Conservation (phyloP, 225 moss, liverwort and hornwort genomes). For the Thuidium tamariscinum region DNA sequence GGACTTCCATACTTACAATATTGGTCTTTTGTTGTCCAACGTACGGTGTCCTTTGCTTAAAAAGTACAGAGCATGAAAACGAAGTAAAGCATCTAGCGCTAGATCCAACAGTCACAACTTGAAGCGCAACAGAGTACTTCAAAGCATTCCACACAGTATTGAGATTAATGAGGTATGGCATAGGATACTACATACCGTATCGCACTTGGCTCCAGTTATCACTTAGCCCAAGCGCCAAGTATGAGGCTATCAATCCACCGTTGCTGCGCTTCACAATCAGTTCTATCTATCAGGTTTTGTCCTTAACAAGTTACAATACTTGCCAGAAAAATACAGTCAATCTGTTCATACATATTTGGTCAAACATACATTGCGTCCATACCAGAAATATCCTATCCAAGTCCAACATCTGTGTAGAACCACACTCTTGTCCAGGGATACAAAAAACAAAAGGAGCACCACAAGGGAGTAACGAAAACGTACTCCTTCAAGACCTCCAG, state of each 20-base stretch:
- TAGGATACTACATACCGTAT: constrained; percentile 35
- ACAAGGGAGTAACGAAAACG: neutral
- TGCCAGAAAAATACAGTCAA: neutral
- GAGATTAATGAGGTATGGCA: neutral
- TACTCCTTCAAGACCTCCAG: constrained; percentile 54
- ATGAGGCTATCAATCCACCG: constrained; percentile 51
- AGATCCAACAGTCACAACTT: neutral
- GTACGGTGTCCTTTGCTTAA: neutral
- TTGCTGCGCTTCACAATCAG: constrained; percentile 30
- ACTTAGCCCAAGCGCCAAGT: constrained; percentile 53
- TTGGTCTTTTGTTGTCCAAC: neutral
- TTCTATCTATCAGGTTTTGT: neutral
- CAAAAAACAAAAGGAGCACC: neutral
- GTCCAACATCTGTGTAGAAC: neutral
- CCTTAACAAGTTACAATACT: neutral
- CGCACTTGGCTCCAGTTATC: constrained; percentile 87
- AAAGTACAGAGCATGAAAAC: neutral
- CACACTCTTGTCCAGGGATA: neutral
- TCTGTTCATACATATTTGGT: neutral
- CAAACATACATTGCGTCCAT: neutral
- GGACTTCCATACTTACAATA: neutral
- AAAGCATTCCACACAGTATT: neutral
- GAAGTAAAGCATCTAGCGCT: neutral
- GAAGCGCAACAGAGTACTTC: neutral
- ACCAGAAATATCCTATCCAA: neutral